Percentiles rank a stretch among this genome's conserved stretches.
These are phyloP conservation scores for Wickerhamomyces sp. DNA, from an alignment of 1,139 yeast species.

Conservation along the genomic window DNA sequence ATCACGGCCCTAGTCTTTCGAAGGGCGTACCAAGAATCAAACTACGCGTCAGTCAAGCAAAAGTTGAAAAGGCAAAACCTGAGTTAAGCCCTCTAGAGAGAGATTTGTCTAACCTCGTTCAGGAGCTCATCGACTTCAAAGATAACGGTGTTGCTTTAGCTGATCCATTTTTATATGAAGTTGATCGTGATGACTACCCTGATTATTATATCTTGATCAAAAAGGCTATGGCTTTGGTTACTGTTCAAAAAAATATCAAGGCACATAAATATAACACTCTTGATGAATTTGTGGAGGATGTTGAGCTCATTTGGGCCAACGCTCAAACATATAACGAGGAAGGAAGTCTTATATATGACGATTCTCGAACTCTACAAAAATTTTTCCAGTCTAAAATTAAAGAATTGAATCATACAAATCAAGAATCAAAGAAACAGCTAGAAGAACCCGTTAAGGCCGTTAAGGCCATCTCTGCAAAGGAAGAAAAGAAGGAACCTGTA, in stretches of 20 bases:
- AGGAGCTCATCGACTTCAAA: constrained; percentile 16
- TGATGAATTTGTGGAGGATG: constrained; percentile 44
- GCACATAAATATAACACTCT: constrained; percentile 25
- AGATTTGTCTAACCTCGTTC: constrained; percentile 13
- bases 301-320: constrained; percentile 73
- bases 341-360: constrained; percentile 76
- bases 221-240: constrained; percentile 68
- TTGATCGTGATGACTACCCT: constrained; percentile 54
- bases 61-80: not conserved
- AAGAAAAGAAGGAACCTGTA: constrained; percentile 12
- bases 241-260: constrained; percentile 43
- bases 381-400: constrained; percentile 25
- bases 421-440: constrained; percentile 1
- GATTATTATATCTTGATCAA: constrained; percentile 67
- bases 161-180: constrained; percentile 51
- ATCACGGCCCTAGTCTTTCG: not conserved
- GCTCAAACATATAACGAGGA: constrained; percentile 84
- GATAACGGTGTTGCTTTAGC: constrained; percentile 26
- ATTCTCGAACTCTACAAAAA: constrained; percentile 63
- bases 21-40: constrained; percentile 14
- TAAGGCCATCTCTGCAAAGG: too few species aligned
- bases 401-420: constrained; percentile 19
- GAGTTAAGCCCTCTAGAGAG: constrained; percentile 11
- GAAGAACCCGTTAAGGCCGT: not conserved
- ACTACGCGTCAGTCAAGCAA: constrained; percentile 2